These are phyloP conservation scores for Endoconidiophora polonica DNA, from an alignment of 2,329 filamentous ascomycete species.

Conservation along the genomic window DNA sequence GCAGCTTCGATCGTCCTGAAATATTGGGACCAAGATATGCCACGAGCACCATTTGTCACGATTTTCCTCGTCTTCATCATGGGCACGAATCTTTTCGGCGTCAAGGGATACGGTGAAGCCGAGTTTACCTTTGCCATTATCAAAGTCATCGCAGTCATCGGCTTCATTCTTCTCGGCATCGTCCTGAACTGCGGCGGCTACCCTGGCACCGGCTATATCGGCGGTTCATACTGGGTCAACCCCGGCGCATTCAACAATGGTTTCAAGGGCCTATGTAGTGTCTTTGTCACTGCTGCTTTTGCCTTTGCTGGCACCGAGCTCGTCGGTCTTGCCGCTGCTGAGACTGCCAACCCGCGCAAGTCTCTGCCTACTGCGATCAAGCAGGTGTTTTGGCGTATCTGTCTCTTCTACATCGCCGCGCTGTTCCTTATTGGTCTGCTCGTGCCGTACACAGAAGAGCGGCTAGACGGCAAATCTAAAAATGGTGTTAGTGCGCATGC, in stretches of 20 bases:
- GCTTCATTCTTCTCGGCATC: conserved; percentile 77
- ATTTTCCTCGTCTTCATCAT: conserved; percentile 66
- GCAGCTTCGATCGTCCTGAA: conserved; percentile 70
- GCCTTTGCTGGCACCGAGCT: conserved; percentile 62
- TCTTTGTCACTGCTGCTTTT: conserved; percentile 63
- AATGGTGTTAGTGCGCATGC: conserved; percentile 50
- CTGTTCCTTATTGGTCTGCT: conserved; percentile 67
- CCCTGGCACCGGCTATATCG: conserved; percentile 58
- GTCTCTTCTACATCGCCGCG: conserved; percentile 75
- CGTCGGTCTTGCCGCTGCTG: conserved; percentile 60
- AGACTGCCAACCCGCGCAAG: conserved; percentile 64
- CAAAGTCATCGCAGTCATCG: conserved; percentile 73
- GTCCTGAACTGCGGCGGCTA: conserved; percentile 73
- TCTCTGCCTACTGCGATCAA: conserved; percentile 75
- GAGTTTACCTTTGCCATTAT: conserved; percentile 77
- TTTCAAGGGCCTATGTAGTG: conserved; percentile 67
- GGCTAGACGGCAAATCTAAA: conserved; percentile 21
- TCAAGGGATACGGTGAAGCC: conserved; percentile 77
- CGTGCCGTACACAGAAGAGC: conserved; percentile 47
- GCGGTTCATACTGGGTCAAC: conserved; percentile 56
- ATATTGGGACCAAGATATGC: conserved; percentile 54
- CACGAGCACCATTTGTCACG: conserved; percentile 62
- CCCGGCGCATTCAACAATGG: conserved; percentile 77
- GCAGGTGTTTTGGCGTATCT: conserved; percentile 90
- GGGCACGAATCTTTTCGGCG: conserved; percentile 70